Conservation (phyloP, 2,329 filamentous ascomycete genomes). For the Tolypocladium tundrense region DNA sequence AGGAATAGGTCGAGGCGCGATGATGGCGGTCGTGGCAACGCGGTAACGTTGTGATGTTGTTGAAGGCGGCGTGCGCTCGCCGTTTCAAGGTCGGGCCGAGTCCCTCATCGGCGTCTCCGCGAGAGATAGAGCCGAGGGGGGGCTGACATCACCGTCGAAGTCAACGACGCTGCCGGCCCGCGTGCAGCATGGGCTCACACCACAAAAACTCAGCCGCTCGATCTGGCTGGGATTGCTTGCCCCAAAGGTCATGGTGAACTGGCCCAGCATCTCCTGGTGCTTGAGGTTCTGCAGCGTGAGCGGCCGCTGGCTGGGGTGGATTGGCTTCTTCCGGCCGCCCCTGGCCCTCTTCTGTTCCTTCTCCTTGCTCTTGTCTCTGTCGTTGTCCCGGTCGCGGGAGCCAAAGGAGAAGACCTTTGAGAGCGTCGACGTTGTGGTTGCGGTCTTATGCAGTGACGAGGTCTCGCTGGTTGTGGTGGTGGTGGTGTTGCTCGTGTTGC, state of each 20-base stretch:
- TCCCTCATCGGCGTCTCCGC: slow-evolving; percentile 5
- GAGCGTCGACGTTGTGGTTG: slow-evolving; percentile 16
- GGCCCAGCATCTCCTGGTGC: slow-evolving; percentile 35
- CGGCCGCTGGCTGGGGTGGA: slow-evolving; percentile 34
- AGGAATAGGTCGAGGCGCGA: not conserved
- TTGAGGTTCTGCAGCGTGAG: slow-evolving; percentile 33
- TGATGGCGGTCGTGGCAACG: not conserved
- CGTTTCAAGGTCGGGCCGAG: slow-evolving; percentile 7
- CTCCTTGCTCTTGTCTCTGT: slow-evolving; percentile 10
- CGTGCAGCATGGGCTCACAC: slow-evolving; percentile 35
- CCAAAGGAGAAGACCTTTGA: slow-evolving; percentile 21
- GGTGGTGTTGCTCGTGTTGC: slow-evolving; percentile 17
- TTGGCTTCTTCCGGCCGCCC: slow-evolving; percentile 13
- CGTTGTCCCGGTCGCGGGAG: slow-evolving; percentile 8
- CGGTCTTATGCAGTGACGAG: slow-evolving; percentile 17
- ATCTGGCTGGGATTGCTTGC: slow-evolving; percentile 22
- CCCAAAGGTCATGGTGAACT: slow-evolving; percentile 37
- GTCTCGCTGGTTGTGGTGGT: slow-evolving; percentile 17
- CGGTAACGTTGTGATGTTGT: not conserved
- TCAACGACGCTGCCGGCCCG: slow-evolving; percentile 25
- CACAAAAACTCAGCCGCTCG: slow-evolving; percentile 20
- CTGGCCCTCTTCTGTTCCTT: slow-evolving; percentile 11
- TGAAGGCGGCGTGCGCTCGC: not conserved
- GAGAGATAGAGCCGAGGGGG: not conserved
- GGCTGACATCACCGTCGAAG: slow-evolving; percentile 11